Percentiles rank a stretch among this genome's conserved stretches.
phyloP scores from a whole-genome alignment of 2,329 filamentous ascomycete genomes.

The Cladosporium sp. region DNA sequence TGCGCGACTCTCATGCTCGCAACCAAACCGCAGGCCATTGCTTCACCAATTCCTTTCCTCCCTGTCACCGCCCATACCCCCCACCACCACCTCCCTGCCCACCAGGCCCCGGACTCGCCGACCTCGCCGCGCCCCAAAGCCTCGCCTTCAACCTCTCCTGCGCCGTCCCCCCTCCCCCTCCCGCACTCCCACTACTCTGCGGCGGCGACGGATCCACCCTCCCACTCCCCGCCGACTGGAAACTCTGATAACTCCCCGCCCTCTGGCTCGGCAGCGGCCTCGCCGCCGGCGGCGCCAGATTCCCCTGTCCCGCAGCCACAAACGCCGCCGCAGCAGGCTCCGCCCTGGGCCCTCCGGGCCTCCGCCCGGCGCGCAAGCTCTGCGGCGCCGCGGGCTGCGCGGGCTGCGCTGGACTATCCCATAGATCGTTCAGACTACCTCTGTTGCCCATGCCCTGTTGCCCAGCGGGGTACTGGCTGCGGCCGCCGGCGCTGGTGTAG shows the following conservation, averaged over 20 bases:
- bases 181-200: constrained; percentile 33
- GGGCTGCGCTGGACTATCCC: constrained; percentile 40
- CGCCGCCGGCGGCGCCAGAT: constrained; percentile 12
- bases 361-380: constrained; percentile 33
- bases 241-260: constrained; percentile 66
- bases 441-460: constrained; percentile 31
- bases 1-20: background rate
- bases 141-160: constrained; percentile 78
- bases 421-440: constrained; percentile 53
- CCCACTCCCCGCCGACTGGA: constrained; percentile 31
- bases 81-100: background rate
- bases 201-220: constrained; percentile 25
- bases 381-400: constrained; percentile 37
- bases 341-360: constrained; percentile 16
- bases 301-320: background rate
- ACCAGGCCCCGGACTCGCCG: constrained; percentile 9
- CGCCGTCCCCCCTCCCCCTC: constrained; percentile 50
- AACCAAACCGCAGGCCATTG: background rate
- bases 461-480: constrained; percentile 15
- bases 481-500: constrained; percentile 29
- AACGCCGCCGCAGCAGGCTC: constrained; percentile 27
- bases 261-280: constrained; percentile 67
- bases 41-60: constrained; percentile 11
- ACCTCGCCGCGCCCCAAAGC: constrained; percentile 49
- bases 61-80: constrained; percentile 12